Conservation (phyloP, 345 rosid species). For the Melastoma malabathricum region DNA sequence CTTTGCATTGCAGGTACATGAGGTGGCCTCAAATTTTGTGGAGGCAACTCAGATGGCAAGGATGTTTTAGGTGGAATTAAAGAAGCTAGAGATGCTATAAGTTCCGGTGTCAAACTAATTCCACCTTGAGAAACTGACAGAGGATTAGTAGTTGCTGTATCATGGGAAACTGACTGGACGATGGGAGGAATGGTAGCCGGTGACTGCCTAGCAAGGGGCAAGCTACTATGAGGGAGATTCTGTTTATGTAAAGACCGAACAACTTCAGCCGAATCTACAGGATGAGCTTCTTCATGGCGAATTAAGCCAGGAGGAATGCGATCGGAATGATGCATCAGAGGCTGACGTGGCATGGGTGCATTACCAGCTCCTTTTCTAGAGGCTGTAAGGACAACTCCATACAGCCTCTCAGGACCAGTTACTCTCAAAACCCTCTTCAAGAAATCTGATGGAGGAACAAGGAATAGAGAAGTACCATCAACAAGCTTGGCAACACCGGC, state of each 20-base stretch:
- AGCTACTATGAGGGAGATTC: too few relatives aligned
- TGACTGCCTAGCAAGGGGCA: too few relatives aligned
- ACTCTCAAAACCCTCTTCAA: constrained; percentile 67
- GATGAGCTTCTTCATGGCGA: too few relatives aligned
- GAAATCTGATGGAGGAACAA: constrained; percentile 95
- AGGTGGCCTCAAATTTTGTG: constrained; percentile 25
- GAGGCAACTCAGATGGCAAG: constrained; percentile 33
- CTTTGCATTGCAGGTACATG: constrained; percentile 24
- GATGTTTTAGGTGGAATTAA: constrained; percentile 50
- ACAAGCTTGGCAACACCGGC: constrained; percentile 95
- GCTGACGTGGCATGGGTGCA: constrained; percentile 21
- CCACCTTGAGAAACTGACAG: constrained; percentile 39
- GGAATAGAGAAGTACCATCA: constrained; percentile 66
- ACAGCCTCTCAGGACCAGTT: constrained; percentile 74
- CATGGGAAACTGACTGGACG: constrained; percentile 16
- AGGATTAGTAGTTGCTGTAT: constrained; percentile 17
- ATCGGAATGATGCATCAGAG: constrained; percentile 26
- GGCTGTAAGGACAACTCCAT: constrained; percentile 88
- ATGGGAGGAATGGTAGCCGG: too few relatives aligned
- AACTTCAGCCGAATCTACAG: too few relatives aligned
- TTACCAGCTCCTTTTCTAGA: constrained; percentile 38
- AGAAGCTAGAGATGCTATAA: constrained; percentile 60
- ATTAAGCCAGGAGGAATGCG: constrained; percentile 11
- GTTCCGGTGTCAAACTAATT: constrained; percentile 64
- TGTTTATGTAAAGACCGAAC: too few relatives aligned